Evolutionary conservation across 805 yeast species (phyloP), one percentile per base, ranked within the genome.

Genomic region (Wickerhamomyces alni): DNA sequence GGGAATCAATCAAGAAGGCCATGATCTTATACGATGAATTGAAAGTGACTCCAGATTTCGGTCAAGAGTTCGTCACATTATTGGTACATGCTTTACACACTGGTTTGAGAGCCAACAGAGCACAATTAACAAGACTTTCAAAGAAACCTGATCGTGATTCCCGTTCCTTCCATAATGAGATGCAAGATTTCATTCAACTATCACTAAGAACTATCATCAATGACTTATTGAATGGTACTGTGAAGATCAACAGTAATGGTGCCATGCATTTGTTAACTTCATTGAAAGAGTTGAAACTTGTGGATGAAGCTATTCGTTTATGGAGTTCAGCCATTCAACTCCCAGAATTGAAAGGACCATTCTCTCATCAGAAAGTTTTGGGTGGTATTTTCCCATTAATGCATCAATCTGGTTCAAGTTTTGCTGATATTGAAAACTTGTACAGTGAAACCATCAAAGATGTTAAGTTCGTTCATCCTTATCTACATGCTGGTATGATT

Each of bases 381-480:
- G 82, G 87, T 34, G 74, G 77, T 9, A 70, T 83, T 22, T 69
- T 84, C 55, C 88, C 87, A 17, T 68, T 82, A 16, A 70, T 86
- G 38, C 77, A 70, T 49, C 77, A 76, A 40, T 68, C 72, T 37
- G 80, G 83, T 37, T 73, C 81, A 39, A 73, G 64, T 10, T 82
- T 80, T 52, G 75, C 74, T 29, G 87, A 82, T 51, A 66, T 82
- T 39, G 70, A 76, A 57, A 58, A 65, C 21, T 66, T 84, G 47
- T 83, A 70, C 55, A 72, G 74, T 27, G 64, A 63, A 43, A 64
- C 72, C 3, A 62, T 62, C 15, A 51, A 61, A 4, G 50, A 57
- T 46, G 56, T 59, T 17, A 47, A 52, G 26, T 33, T 18, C 19
- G 22, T 39, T 2, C 66, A 68, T 40, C 61, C 63, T 30, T 75